Evolutionary conservation across 2,329 filamentous ascomycete genomes (phyloP), one percentile per base, ranked within the genome.

Genomic region (Penicillium sp.): DNA sequence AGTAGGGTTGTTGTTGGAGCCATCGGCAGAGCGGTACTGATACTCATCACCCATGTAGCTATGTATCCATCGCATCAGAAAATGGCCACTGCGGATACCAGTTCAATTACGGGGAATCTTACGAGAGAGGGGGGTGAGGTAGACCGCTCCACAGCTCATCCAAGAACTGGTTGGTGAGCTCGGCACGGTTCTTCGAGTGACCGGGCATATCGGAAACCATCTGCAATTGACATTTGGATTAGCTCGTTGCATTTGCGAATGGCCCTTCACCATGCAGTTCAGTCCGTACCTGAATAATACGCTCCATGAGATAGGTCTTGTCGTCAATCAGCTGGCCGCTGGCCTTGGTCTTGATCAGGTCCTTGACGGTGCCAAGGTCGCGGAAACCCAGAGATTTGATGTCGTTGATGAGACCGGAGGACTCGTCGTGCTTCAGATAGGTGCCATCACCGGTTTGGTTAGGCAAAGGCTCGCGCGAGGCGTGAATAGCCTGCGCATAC

Each of bases 301-400:
- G 76, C 67, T 89, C 87, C 82, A 89, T 88, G 39, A 89, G 74
- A 76, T 88, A 87, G 1, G 83, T 87, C 71, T 86, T 87, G 72
- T 92, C 88, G 60, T 92, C 84, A 4, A 81, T 69, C 9, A 84
- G 74, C 42, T 81, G 77, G 1, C 86, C 83, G 58, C 81, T 84
- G 28, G 83, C 67, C 68, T 88, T 83, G 53, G 73, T 76, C 47
- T 79, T 78, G 49, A 88, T 72, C 32, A 89, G 70, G 4, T 80
- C 75, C 39, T 80, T 67, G 15, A 89, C 71, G 0, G 86, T 88
- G 59, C 79, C 78, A 39, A 86, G 64, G 56, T 89, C 86, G 75
- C 68, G 61, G 32, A 69, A 75, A 50, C 55, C 78, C 66, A 89
- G 66, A 4, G 77, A 69, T 54, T 75, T 81, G 42, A 88, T 56